A percentile compares a stretch with the other conserved stretches of the same genome.
Evolutionary conservation across 306 rosid species (phyloP).

Genomic region (Pachyrhizus erosus): DNA sequence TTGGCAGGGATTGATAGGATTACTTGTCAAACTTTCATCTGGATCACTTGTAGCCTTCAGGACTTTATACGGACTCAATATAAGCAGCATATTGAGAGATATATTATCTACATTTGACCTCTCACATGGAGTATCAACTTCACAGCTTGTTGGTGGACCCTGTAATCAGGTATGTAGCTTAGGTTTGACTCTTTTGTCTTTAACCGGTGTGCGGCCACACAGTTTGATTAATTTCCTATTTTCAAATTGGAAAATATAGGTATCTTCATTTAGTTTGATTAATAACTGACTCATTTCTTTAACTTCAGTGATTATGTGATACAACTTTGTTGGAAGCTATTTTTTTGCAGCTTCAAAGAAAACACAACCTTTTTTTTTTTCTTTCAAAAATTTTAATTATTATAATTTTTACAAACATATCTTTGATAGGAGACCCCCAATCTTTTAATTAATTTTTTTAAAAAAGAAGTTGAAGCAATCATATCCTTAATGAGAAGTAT

Average conservation of each 20-base stretch:
- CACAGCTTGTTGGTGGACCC: constrained; percentile 73
- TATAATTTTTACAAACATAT: not conserved
- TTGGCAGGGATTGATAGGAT: constrained; percentile 85
- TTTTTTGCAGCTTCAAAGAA: not conserved
- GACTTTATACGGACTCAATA: constrained; percentile 76
- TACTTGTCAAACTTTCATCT: constrained; percentile 84
- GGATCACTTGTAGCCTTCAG: constrained; percentile 84
- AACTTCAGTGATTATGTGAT: not conserved
- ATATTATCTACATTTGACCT: constrained; percentile 69
- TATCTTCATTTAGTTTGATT: constrained; percentile 3
- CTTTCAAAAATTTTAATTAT: not conserved
- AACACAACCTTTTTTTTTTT: not conserved
- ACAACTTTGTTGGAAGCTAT: not conserved
- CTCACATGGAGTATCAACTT: constrained; percentile 73
- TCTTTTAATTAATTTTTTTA: not conserved
- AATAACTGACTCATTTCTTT: not conserved
- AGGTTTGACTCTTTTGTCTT: constrained; percentile 36
- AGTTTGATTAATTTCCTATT: constrained; percentile 30
- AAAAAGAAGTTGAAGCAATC: not conserved
- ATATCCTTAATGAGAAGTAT: not conserved
- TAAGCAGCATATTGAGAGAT: constrained; percentile 77
- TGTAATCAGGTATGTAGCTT: constrained; percentile 75
- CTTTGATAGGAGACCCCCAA: not conserved
- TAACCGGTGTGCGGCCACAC: not conserved
- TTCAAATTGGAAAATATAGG: not conserved